Conservation (phyloP, 2,329 filamentous ascomycete species). For the Trichoderma sp. region DNA sequence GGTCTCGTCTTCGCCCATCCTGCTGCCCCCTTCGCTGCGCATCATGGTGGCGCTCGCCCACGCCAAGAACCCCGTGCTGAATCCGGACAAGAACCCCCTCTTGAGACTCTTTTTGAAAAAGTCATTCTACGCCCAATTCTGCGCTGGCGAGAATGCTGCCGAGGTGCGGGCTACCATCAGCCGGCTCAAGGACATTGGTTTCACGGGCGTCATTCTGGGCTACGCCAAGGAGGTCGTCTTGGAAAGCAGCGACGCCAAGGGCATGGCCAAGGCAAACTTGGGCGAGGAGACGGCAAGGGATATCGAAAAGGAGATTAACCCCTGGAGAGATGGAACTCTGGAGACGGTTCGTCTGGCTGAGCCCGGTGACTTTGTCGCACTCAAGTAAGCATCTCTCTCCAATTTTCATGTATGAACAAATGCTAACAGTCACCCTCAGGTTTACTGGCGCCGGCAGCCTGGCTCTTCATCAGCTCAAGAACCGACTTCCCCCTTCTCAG, state of each 20-base stretch:
- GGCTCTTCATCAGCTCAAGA: slow-evolving; percentile 68
- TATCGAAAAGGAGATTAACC: slow-evolving; percentile 63
- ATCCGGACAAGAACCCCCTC: slow-evolving; percentile 75
- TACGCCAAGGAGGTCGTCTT: slow-evolving; percentile 84
- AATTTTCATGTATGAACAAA: neutral
- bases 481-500: slow-evolving; percentile 64
- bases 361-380: slow-evolving; percentile 64
- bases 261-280: slow-evolving; percentile 50
- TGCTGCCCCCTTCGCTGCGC: slow-evolving; percentile 71
- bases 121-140: slow-evolving; percentile 91
- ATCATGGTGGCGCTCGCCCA: slow-evolving; percentile 72
- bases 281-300: slow-evolving; percentile 53
- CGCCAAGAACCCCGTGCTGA: slow-evolving; percentile 66
- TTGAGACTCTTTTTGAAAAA: slow-evolving; percentile 73
- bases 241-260: slow-evolving; percentile 55
- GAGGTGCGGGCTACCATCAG: slow-evolving; percentile 71
- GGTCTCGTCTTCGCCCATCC: slow-evolving; percentile 69
- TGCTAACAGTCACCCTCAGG: slow-evolving; percentile 39
- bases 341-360: slow-evolving; percentile 72
- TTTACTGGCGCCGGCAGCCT: slow-evolving; percentile 83
- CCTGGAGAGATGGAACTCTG: slow-evolving; percentile 75
- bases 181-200: slow-evolving; percentile 73
- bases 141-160: slow-evolving; percentile 72
- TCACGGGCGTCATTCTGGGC: slow-evolving; percentile 79
- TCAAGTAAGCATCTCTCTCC: slow-evolving; percentile 53